Evolutionary conservation across 495 filamentous ascomycete genomes (phyloP), one percentile per base, ranked within the genome.

Genomic region (Penicillium canescens): DNA sequence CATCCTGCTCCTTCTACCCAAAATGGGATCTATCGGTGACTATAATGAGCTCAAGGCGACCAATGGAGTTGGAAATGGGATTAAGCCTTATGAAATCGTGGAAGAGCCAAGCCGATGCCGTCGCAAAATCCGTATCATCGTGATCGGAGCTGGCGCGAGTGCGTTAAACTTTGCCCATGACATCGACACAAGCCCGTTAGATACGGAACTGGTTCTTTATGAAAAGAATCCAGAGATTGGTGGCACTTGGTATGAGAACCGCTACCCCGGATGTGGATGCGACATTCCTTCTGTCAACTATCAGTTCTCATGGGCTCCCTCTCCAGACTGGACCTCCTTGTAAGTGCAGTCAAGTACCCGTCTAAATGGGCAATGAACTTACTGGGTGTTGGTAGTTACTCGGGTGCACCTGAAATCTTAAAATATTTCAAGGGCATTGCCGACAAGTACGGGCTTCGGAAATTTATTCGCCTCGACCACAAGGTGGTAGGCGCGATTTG

Each of bases 171-270:
- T 77, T 53, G 61, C 72, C 28, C 73, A 77, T 48, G 63, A 70
- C 20, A 66, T 71, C 23, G 70, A 75, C 45, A 69, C 69, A 52
- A 50, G 73, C 55, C 59, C 73, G 60, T 42, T 71, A 37, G 63
- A 74, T 44, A 33, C 72, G 3, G 65, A 70, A 0, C 64, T 77
- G 16, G 59, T 62, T 8, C 47, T 49, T 45, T 77, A 77, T 42
- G 73, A 77, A 49, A 77, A 77, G 64, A 77, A 75, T 40, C 33
- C 52, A 34, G 73, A 77, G 50, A 67, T 77, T 46, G 72, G 73
- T 10, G 73, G 73, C 4, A 77, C 73, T 14, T 87, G 83, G 83
- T 80, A 77, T 48, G 82, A 83, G 62, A 86, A 86, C 45, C 70
- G 72, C 48, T 85, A 86, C 63, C 78, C 81, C 3, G 82, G 82